A percentile compares a stretch with the other conserved stretches of the same genome.
These are phyloP conservation scores for Globisporangium irregulare DNA, from an alignment of 352 stramenopile genomes.

Conservation along the genomic window DNA sequence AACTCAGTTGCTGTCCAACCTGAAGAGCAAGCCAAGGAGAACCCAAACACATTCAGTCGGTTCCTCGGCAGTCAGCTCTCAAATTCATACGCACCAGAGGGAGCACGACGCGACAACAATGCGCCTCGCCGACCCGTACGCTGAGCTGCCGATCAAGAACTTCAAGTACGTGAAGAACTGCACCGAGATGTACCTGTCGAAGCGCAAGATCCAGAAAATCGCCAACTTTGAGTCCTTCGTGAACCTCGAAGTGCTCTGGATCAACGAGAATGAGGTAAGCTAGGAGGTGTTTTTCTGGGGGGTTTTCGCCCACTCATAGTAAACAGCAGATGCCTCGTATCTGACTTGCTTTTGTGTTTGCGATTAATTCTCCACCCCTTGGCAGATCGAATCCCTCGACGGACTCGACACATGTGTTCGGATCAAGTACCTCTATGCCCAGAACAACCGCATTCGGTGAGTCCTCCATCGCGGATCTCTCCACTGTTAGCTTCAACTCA, in stretches of 20 bases:
- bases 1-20: background rate
- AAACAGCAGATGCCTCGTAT: background rate
- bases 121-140: constrained; percentile 61
- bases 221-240: constrained; percentile 85
- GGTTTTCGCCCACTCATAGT: background rate
- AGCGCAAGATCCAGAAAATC: constrained; percentile 75
- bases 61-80: background rate
- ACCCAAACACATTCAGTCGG: background rate
- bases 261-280: constrained; percentile 82
- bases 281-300: too few relatives aligned
- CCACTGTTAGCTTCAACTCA: background rate
- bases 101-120: constrained; percentile 21
- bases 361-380: background rate
- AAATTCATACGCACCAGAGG: background rate
- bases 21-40: background rate
- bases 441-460: constrained; percentile 82
- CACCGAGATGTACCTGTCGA: constrained; percentile 81
- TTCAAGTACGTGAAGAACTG: constrained; percentile 91
- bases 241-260: constrained; percentile 88
- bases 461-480: background rate
- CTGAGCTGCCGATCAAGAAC: constrained; percentile 84
- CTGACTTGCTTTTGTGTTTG: background rate
- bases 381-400: constrained; percentile 53
- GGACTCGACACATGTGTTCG: constrained; percentile 82
- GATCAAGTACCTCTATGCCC: constrained; percentile 86